Base-by-base conservation (phyloP, 2,329 filamentous ascomycete species). In the Botrytis squamosa region DNA sequence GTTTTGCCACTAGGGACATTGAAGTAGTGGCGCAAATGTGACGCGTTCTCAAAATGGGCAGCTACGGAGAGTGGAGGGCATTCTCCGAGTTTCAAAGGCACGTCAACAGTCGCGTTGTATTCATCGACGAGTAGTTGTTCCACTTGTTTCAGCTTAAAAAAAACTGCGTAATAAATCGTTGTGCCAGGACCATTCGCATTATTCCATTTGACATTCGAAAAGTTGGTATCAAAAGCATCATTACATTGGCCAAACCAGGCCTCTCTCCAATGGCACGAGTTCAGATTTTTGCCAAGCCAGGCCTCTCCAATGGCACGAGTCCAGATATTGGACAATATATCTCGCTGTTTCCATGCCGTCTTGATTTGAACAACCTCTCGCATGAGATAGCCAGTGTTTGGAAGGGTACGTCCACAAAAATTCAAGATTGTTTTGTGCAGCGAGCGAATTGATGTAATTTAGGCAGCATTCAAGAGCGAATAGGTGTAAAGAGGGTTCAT, bases 171-270 rank as follows among this genome's bases (percentile, higher is more conserved):
- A 18, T 49, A 66, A 1, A 66, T 22, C 9, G 42, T 42, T 49
- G 64, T 49, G 10, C 38, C 25, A 20, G 1, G 60, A 10, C 29
- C 38, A 2, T 44, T 16, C 25, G 1, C 8, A 29, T 63, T 18
- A 14, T 29, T 2, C 25, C 52, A 55, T 16, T 55, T 16, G 5
- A 3, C 4, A n/a, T n/a, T 16, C 25, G 10, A 1, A 49, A 3
- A 3, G 1, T 12, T 0, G 49, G 14, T 1, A 14, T 4, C 1
- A 5, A 14, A 14, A 52, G 10, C n/a, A 52, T 14, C 12, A 6
- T 6, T 1, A 20, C 0, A 16, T 2, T 16, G 10, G n/a, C 6
- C 6, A 42, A n/a, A 3, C 64, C 64, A 66, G 20, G 5, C 5
- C 14, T 25, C 9, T 36, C 44, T 66, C 64, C 64, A 66, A 16